Conservation (phyloP, 2,329 filamentous ascomycete genomes). For the Aspergillus sp. region DNA sequence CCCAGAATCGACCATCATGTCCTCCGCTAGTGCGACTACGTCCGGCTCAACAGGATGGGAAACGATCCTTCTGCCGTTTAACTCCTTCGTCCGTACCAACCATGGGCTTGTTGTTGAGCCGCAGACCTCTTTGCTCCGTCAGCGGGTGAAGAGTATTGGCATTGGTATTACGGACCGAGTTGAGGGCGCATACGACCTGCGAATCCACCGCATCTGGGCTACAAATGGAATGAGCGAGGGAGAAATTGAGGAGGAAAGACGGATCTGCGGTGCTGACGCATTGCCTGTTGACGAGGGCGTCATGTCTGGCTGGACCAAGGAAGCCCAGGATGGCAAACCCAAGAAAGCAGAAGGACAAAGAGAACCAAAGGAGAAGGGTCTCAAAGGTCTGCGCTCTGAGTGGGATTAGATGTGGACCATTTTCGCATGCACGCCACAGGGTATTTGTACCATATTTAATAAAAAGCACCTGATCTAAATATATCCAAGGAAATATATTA, state of each 20-base stretch:
- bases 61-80: constrained; percentile 85
- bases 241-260: constrained; percentile 36
- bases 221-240: constrained; percentile 61
- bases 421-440: not conserved
- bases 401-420: constrained; percentile 19
- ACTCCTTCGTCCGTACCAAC: constrained; percentile 92
- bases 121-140: constrained; percentile 80
- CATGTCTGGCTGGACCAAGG: constrained; percentile 20
- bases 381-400: constrained; percentile 31
- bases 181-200: constrained; percentile 82
- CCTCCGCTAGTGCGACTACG: constrained; percentile 35
- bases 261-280: constrained; percentile 36
- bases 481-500: not conserved
- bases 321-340: not conserved
- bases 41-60: constrained; percentile 84
- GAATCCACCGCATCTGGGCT: constrained; percentile 83
- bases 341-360: constrained; percentile 4
- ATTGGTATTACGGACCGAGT: constrained; percentile 85
- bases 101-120: constrained; percentile 89
- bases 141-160: constrained; percentile 80
- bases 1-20: constrained; percentile 30
- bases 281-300: constrained; percentile 33
- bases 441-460: not conserved
- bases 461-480: not conserved
- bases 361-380: constrained; percentile 24